These are phyloP conservation scores for Chaetomium sp. DNA, from an alignment of 2,329 filamentous ascomycete species.

Conservation along the genomic window DNA sequence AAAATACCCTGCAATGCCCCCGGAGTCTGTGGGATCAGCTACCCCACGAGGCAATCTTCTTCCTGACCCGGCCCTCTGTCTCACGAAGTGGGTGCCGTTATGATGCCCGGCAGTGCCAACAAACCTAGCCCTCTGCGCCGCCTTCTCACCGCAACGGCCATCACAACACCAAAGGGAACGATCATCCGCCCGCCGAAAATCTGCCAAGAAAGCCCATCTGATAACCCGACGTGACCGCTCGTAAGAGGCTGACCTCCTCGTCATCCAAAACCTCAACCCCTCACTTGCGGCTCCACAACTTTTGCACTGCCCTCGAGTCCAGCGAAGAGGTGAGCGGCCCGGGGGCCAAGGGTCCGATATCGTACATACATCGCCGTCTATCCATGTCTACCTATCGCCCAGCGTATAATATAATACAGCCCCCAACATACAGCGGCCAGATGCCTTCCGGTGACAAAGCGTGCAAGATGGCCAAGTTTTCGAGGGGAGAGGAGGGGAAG, in stretches of 20 bases:
- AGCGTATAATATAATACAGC: constrained; percentile 24
- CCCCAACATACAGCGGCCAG: constrained; percentile 1
- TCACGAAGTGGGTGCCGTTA: background rate
- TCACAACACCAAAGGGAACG: background rate
- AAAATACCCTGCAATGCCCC: background rate
- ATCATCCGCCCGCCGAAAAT: background rate
- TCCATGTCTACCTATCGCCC: background rate
- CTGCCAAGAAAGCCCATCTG: constrained; percentile 18
- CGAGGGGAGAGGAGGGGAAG: background rate
- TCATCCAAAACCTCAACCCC: background rate
- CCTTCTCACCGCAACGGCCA: constrained; percentile 7
- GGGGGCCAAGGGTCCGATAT: background rate
- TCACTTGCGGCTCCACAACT: constrained; percentile 15
- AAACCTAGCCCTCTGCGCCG: background rate
- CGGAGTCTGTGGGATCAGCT: background rate
- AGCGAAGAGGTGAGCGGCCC: background rate
- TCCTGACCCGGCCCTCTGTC: background rate
- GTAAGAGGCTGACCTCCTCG: background rate
- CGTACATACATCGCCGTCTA: constrained; percentile 17
- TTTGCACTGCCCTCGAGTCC: constrained; percentile 24
- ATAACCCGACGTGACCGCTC: background rate
- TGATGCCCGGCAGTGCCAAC: background rate
- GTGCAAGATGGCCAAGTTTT: background rate
- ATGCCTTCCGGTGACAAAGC: constrained; percentile 15
- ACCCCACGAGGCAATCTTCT: background rate